Evolutionary conservation across 2,329 filamentous ascomycete genomes (phyloP).

Genomic region (Pseudogymnoascus pannorum): DNA sequence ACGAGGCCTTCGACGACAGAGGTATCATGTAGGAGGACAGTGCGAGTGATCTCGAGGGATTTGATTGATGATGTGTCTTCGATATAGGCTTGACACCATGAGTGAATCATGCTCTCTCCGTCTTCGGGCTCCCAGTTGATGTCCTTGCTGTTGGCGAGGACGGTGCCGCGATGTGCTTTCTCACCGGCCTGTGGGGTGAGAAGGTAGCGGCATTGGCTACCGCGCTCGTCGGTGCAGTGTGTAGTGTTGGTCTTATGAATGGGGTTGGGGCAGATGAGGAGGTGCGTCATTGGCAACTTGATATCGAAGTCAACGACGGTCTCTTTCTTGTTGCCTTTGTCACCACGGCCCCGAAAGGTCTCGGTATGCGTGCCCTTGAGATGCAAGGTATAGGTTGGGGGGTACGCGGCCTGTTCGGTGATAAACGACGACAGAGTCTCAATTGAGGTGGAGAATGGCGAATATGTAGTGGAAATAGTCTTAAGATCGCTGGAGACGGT

Average conservation of each 20-base stretch:
- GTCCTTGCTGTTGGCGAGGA: constrained; percentile 42
- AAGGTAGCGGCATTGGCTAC: constrained; percentile 37
- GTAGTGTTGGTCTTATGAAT: constrained; percentile 17
- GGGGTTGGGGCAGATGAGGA: constrained; percentile 42
- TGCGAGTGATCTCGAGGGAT: constrained; percentile 44
- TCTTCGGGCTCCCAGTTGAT: constrained; percentile 33
- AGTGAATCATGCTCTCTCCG: constrained; percentile 17
- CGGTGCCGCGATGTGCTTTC: constrained; percentile 57
- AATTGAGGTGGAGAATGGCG: constrained; percentile 22
- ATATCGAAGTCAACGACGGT: constrained; percentile 53
- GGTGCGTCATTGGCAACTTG: constrained; percentile 49
- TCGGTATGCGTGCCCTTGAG: constrained; percentile 28
- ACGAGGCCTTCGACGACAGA: constrained; percentile 45
- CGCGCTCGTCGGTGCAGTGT: constrained; percentile 14
- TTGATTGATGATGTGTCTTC: constrained; percentile 51
- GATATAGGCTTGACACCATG: constrained; percentile 63
- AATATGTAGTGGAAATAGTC: constrained; percentile 24
- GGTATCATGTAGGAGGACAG: constrained; percentile 54
- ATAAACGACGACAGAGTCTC: constrained; percentile 23
- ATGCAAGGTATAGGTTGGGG: constrained; percentile 24
- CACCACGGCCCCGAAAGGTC: constrained; percentile 16
- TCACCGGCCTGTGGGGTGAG: constrained; percentile 50
- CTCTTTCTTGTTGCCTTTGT: constrained; percentile 39
- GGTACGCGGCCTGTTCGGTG: constrained; percentile 21
- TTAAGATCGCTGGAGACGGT: constrained; percentile 19